Evolutionary conservation across 2,329 filamentous ascomycete species (phyloP).

Genomic region (Cercospora nicotianae): DNA sequence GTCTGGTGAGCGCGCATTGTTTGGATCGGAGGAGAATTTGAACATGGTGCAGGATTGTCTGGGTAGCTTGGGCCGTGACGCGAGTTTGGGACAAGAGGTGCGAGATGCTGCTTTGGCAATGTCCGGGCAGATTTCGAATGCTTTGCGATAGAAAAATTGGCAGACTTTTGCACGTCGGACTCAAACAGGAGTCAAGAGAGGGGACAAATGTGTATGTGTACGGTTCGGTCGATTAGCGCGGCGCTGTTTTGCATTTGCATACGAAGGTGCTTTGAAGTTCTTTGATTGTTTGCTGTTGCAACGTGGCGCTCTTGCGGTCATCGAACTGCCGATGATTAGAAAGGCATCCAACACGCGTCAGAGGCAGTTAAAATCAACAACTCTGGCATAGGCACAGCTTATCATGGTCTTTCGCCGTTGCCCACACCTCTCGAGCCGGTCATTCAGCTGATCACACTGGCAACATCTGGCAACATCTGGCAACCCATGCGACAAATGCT

Average conservation of each 20-base stretch:
- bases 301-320: background rate
- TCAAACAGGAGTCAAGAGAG: background rate
- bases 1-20: constrained; percentile 54
- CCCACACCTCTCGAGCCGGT: no score
- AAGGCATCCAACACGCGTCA: background rate
- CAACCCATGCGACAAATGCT: no score
- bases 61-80: constrained; percentile 27
- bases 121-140: constrained; percentile 20
- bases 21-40: constrained; percentile 61
- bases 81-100: constrained; percentile 26
- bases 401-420: no score
- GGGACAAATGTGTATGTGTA: background rate
- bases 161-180: background rate
- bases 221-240: constrained; percentile 16
- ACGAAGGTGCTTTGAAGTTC: background rate
- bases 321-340: background rate
- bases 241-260: constrained; percentile 15
- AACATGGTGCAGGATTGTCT: constrained; percentile 41
- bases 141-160: constrained; percentile 14
- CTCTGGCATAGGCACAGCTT: no score
- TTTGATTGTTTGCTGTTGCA: background rate
- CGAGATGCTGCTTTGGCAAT: constrained; percentile 29
- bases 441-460: no score
- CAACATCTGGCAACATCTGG: no score
- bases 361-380: background rate